Base-by-base conservation (phyloP, 2,329 filamentous ascomycete genomes). In the Rhynchosporium secalis region DNA sequence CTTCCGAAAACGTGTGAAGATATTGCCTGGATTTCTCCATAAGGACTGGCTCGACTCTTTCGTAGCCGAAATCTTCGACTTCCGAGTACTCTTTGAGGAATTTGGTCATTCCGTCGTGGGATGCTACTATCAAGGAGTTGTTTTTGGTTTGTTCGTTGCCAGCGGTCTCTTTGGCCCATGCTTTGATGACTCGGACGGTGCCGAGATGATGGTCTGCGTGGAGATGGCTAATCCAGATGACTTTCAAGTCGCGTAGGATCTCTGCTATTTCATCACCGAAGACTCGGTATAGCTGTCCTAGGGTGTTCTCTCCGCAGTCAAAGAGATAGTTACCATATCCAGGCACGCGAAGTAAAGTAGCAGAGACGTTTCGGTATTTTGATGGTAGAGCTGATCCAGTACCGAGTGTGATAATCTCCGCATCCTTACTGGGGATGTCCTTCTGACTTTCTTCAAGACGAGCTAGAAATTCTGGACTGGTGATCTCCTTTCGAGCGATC, bases 191-290 rank as follows among this genome's bases (percentile, higher is more conserved):
- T 5, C 87, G 84, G n/a, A 85, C 81, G 0, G 87, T 90, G 33
- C 95, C 95, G 26, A 99, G 83, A 73, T 98, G 95, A 76, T 99
- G 95, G 77, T 99, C 95, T 4, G 95, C 95, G 75, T 99, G 95
- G 65, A 96, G 80, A 77, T 99, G 95, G 75, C 91, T 96, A 76
- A 99, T 95, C 86, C 92, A 96, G 66, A 99, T 88, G 68, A 86
- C 85, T 59, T 87, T 88, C 48, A 99, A 80, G 66, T 96, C 87
- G 63, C 80, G 82, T n/a, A 99, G 79, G 12, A 96, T 81, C n/a
- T 87, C 80, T 33, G 79, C 79, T 3, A 94, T 78, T 66, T 91
- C 83, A 4, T 86, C 80, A 5, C 83, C 81, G 70, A 90, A 94
- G 0, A 90, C 80, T 56, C 95, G 89, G 62, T 85, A 86, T 45